These are phyloP conservation scores for Rhodotorula toruloides DNA, from an alignment of 768 basidiomycete species.

Conservation along the genomic window DNA sequence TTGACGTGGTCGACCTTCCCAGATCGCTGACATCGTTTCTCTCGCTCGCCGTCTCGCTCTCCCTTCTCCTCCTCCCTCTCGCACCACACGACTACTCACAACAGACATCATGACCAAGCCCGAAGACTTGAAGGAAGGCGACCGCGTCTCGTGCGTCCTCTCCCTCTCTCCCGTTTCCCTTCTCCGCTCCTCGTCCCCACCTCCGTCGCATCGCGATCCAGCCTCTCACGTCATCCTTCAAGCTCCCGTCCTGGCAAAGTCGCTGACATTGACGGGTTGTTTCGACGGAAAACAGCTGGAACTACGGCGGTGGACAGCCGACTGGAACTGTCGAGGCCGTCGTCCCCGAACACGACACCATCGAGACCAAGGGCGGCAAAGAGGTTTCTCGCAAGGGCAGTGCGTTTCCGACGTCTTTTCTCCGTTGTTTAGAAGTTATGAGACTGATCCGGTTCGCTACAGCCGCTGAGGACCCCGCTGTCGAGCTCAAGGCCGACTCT, in stretches of 20 bases:
- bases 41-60: not conserved
- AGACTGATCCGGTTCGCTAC: not conserved
- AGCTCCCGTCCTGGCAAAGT: too few relatives aligned
- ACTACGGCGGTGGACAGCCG: conserved; percentile 29
- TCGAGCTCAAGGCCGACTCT: conserved; percentile 29
- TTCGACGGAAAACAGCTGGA: too few relatives aligned
- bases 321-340: conserved; percentile 23
- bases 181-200: not conserved
- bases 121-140: conserved; percentile 1
- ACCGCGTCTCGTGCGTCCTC: not conserved
- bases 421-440: too few relatives aligned
- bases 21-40: not conserved
- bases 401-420: not conserved
- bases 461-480: conserved; percentile 31
- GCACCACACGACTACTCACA: not conserved
- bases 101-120: not conserved
- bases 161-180: not conserved
- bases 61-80: not conserved
- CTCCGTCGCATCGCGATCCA: too few relatives aligned
- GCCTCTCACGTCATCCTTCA: too few relatives aligned
- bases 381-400: conserved; percentile 32
- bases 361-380: conserved; percentile 32
- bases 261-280: too few relatives aligned
- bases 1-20: not conserved
- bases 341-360: conserved; percentile 33